Base-by-base conservation (phyloP, 805 yeast genomes). In the Sungouiella blattae region DNA sequence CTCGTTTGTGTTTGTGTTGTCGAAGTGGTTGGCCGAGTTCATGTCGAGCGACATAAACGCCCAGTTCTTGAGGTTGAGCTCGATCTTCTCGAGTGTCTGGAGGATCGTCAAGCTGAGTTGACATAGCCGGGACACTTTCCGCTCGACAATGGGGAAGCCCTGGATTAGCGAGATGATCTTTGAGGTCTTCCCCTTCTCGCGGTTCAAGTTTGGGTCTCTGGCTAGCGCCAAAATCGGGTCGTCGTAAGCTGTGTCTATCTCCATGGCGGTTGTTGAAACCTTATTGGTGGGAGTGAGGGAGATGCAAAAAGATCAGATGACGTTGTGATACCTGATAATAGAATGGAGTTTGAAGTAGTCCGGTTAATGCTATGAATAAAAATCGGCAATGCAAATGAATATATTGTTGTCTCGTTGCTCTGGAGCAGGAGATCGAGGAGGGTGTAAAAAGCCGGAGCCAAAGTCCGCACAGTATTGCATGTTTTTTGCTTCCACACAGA, bases 1-100 rank as follows among this genome's bases (percentile, higher is more conserved):
- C 11, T 49, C 50, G 17, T 41, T 40, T 11, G 47, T 33, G 18
- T 40, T 46, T 18, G 39, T 17, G 9, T 28, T 20, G 11, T 52
- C 52, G 32, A 67, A 67, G 42, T 68, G 72, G 22, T 53, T 57
- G 14, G 67, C 62, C 11, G 74, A 60, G 44, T 70, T 70, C 41
- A 66, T 65, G 44, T 75, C 78, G 18, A 76, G 52, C 7, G 80
- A 70, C 28, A 71, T 56, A 38, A 76, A 75, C 34, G 75, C 78
- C 82, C 81, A 76, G 40, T 71, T 71, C 40, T 70, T 65, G 31
- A 73, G 57, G 23, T 60, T 64, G 24, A 69, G 52, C 42, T 70
- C 74, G 14, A 73, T 60, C 40, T 67, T 67, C 53, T 76, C 81
- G 27, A 76, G 55, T 28, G 74, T 69, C 43, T 75, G 66, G 21